phyloP scores from a whole-genome alignment of 1,139 yeast genomes.

The Protomyces inouyei region DNA sequence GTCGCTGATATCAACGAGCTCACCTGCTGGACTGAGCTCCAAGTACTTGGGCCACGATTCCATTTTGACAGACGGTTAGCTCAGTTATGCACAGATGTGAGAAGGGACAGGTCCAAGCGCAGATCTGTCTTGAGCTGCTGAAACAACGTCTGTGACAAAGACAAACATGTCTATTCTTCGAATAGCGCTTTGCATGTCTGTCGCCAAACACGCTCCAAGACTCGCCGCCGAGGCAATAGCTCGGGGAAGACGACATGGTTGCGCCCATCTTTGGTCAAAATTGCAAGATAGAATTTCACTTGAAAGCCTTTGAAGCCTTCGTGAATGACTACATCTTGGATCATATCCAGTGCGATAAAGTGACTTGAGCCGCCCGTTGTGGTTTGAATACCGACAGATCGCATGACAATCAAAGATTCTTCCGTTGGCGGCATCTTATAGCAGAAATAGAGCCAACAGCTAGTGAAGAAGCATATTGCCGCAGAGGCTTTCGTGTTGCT shows the following conservation, averaged over 20 bases:
- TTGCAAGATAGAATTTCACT: constrained; percentile 51
- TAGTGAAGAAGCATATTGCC: neutral
- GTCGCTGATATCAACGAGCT: neutral
- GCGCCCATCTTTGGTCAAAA: constrained; percentile 43
- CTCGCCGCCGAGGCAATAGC: constrained; percentile 44
- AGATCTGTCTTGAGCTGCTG: neutral
- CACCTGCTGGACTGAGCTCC: neutral
- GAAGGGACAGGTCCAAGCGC: neutral
- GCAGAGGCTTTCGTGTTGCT: neutral
- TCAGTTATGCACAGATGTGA: too few species aligned
- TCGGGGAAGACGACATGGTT: constrained; percentile 50
- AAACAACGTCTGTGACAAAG: neutral
- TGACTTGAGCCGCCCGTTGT: constrained; percentile 21
- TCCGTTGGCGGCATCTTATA: neutral
- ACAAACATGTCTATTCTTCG: neutral
- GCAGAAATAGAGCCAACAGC: neutral
- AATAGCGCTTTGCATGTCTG: constrained; percentile 23
- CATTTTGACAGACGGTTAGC: neutral
- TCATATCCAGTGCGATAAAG: constrained; percentile 30
- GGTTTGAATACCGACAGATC: constrained; percentile 23
- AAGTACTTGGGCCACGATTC: neutral
- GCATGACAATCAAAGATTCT: constrained; percentile 21
- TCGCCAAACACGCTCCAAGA: constrained; percentile 36
- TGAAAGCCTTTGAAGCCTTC: constrained; percentile 57
- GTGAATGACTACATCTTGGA: constrained; percentile 55